phyloP scores from a whole-genome alignment of 176 grass and related monocot species.

The Chloris gayana region DNA sequence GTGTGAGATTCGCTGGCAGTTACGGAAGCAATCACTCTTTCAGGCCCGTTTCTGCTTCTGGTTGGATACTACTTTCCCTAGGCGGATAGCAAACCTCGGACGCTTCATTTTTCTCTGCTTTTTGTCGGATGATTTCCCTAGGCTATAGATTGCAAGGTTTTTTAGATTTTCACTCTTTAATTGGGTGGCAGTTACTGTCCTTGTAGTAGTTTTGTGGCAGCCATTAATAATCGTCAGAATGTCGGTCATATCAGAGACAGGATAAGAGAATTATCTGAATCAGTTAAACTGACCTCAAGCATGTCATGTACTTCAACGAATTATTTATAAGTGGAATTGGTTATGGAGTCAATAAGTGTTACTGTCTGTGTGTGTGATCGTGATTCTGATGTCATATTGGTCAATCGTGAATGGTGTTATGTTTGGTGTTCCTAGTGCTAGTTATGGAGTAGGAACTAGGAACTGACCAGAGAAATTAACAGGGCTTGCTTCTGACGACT shows the following conservation, averaged over 20 bases:
- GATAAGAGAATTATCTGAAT: not conserved
- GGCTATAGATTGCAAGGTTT: not conserved
- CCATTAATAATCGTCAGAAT: not conserved
- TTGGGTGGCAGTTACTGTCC: too few species aligned
- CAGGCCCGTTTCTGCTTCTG: not conserved
- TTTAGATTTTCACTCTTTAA: not conserved
- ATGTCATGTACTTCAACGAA: too few species aligned
- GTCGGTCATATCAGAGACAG: not conserved
- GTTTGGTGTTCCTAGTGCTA: not conserved
- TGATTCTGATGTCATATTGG: conserved; percentile 38
- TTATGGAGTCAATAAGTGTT: not conserved
- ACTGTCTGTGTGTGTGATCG: not conserved
- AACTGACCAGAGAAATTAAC: not conserved
- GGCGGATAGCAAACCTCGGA: not conserved
- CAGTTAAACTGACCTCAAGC: not conserved
- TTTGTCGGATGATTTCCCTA: not conserved
- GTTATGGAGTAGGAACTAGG: not conserved
- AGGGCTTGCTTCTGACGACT: not conserved
- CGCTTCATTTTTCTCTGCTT: not conserved
- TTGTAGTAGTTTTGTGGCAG: not conserved
- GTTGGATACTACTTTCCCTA: not conserved
- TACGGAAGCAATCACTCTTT: conserved; percentile 12
- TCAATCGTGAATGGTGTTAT: too few species aligned
- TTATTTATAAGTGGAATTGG: not conserved
- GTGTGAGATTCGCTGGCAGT: conserved; percentile 24